Base-by-base conservation (phyloP, 2,329 filamentous ascomycete species). In the Colletotrichum spinosum region DNA sequence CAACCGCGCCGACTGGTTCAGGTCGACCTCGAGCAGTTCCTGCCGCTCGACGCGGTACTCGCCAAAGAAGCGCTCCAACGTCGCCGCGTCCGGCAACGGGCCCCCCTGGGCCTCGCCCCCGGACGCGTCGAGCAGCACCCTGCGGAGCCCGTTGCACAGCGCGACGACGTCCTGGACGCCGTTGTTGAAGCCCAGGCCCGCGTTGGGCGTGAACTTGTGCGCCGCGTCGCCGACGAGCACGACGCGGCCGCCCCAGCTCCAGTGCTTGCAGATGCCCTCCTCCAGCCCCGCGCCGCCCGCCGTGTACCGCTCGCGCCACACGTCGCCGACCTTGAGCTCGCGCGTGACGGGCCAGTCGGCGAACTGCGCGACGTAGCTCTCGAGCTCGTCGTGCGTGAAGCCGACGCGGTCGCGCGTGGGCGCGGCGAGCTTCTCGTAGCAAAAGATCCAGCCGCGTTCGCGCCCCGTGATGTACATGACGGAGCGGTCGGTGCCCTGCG, bases 191-290 rank as follows among this genome's bases (percentile, higher is more conserved):
- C 78, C 78, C 0, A 72, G 69, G 0, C 76, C 77, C 0, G 75
- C 70, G 52, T 75, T 78, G 0, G 79, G 76, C 0, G 77, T 79
- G 55, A 76, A 75, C 45, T 80, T 80, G 60, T 80, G 78, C 1
- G 71, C 73, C 0, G 78, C 69, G 45, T 81, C 79, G 0, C 79
- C 78, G 0, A 69, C 72, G 1, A 81, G 73, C 1, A 77, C 77
- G 8, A 80, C 67, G 1, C 75, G 70, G 2, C 77, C 75, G 7
- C 68, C 71, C 67, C 70, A 73, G 59, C 73, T 76, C 78, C 77
- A 80, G 49, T 77, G 69, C 9, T 68, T 52, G 9, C 77, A 70
- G 2, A 80, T 70, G 0, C 78, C 79, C 51, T 81, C 78, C 15
- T 79, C 77, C 1, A 81, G 68, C 42, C 74, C 73, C 0, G 74